These are phyloP conservation scores for Macadamia tetraphylla DNA, from an alignment of 164 flowering plant genomes.

Conservation along the genomic window DNA sequence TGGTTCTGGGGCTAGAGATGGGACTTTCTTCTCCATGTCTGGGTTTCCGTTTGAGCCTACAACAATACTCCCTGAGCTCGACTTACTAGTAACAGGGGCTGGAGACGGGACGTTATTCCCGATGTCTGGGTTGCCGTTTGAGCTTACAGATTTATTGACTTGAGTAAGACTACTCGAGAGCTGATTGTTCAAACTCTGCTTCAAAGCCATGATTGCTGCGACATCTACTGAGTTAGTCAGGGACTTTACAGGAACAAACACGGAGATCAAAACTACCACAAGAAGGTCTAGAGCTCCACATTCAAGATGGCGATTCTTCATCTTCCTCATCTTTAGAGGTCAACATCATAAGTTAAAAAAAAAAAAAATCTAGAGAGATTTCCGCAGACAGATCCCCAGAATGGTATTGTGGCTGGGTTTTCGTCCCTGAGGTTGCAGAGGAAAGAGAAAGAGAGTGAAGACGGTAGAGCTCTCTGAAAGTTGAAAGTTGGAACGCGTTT, in stretches of 20 bases:
- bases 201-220: conserved; percentile 45
- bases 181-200: conserved; percentile 42
- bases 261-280: not conserved
- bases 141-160: conserved; percentile 12
- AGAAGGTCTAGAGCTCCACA: not conserved
- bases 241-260: not conserved
- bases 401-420: too few species aligned
- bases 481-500: too few species aligned
- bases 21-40: too few species aligned
- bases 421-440: not conserved
- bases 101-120: conserved; percentile 39
- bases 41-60: too few species aligned
- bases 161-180: conserved; percentile 28
- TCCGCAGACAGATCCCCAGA: too few species aligned
- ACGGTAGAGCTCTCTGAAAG: too few species aligned
- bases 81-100: not conserved
- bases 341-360: too few species aligned
- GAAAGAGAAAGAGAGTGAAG: too few species aligned
- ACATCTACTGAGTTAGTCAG: conserved; percentile 29
- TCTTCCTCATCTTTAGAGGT: not conserved
- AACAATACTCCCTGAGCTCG: too few species aligned
- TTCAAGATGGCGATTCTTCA: conserved; percentile 18
- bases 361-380: too few species aligned
- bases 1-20: too few species aligned
- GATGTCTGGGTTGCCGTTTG: conserved; percentile 48